A percentile compares a stretch with the other conserved stretches of the same genome.
Conservation (phyloP, 805 yeast species). For the Candida oleophila region DNA sequence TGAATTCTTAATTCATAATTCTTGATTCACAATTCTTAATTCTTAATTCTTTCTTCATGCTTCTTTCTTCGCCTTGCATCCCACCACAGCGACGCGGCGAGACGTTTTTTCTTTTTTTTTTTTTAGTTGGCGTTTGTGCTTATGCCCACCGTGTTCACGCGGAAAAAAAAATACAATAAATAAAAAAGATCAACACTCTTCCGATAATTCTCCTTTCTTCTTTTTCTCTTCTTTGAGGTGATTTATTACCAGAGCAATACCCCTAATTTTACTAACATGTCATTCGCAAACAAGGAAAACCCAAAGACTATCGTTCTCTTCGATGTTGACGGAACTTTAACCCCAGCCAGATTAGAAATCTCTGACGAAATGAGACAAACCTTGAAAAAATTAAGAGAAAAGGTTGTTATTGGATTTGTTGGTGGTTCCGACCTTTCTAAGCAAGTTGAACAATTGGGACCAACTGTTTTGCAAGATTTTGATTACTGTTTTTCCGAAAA, state of each 20-base stretch:
- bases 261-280: conserved; percentile 29
- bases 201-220: background rate
- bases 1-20: no score
- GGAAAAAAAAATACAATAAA: no score
- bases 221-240: background rate
- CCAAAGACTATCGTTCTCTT: conserved; percentile 88
- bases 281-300: conserved; percentile 71
- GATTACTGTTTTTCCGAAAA: conserved; percentile 97
- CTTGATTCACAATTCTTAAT: no score
- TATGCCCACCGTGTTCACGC: background rate
- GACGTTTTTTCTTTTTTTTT: no score
- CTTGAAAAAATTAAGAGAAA: conserved; percentile 76
- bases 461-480: conserved; percentile 69
- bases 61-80: no score
- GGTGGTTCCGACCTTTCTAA: conserved; percentile 95
- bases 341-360: conserved; percentile 87
- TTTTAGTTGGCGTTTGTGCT: no score
- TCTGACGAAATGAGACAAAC: conserved; percentile 76
- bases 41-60: no score
- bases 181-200: background rate
- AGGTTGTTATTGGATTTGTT: conserved; percentile 94
- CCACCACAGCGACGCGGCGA: no score
- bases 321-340: conserved; percentile 98
- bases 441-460: conserved; percentile 95
- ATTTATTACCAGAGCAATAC: background rate